phyloP scores from a whole-genome alignment of 2,329 filamentous ascomycete species.

The Phialocephala subalpina region DNA sequence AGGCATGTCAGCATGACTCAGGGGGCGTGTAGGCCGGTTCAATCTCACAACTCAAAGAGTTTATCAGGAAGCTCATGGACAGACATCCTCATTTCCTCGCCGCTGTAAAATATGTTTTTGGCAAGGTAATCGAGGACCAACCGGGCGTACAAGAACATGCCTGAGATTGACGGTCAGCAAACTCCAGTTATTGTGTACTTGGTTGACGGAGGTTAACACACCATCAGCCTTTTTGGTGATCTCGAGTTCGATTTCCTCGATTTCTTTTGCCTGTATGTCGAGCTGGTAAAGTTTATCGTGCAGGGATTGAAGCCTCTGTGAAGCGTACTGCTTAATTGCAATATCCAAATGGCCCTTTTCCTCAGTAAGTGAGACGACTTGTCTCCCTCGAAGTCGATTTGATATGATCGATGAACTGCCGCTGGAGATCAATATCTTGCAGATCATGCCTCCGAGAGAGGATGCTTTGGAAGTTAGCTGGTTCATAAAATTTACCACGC shows the following conservation, averaged over 20 bases:
- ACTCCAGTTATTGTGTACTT: not conserved
- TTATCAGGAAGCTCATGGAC: slow-evolving; percentile 37
- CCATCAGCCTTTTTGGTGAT: slow-evolving; percentile 7
- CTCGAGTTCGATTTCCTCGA: not conserved
- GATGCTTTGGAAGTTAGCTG: not conserved
- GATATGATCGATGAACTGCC: slow-evolving; percentile 31
- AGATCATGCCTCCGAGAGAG: slow-evolving; percentile 9
- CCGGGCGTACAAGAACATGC: slow-evolving; percentile 49
- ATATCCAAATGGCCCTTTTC: slow-evolving; percentile 34
- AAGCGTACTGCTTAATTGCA: slow-evolving; percentile 37
- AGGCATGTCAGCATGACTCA: no score
- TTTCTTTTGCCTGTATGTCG: slow-evolving; percentile 24
- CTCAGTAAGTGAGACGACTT: slow-evolving; percentile 38
- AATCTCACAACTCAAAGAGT: slow-evolving; percentile 10
- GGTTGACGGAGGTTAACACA: not conserved
- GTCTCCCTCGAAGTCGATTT: slow-evolving; percentile 30
- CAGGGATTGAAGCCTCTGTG: slow-evolving; percentile 36
- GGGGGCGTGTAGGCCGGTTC: no score
- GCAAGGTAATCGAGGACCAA: slow-evolving; percentile 47
- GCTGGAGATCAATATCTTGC: slow-evolving; percentile 42
- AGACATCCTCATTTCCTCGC: slow-evolving; percentile 38
- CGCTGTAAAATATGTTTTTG: slow-evolving; percentile 43
- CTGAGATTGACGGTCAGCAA: slow-evolving; percentile 29
- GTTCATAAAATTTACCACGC: slow-evolving; percentile 9
- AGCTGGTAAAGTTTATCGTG: slow-evolving; percentile 7